Percentiles rank a stretch among this genome's conserved stretches.
Evolutionary conservation across 2,329 filamentous ascomycete species (phyloP).

Genomic region (Teratosphaeria zuluensis): DNA sequence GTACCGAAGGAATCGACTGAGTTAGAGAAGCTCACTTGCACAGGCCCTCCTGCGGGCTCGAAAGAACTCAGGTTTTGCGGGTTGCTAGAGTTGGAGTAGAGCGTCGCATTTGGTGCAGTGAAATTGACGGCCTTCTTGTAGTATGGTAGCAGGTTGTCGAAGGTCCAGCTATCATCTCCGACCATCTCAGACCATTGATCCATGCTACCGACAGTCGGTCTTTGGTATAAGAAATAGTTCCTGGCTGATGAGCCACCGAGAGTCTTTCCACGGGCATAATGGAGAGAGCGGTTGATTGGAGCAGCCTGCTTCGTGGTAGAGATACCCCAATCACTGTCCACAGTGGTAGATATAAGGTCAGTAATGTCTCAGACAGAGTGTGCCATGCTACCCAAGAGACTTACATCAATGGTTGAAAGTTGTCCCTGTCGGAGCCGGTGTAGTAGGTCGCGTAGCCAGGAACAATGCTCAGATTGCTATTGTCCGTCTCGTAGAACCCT

Average conservation of each 20-base stretch:
- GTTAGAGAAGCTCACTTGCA: conserved; percentile 25
- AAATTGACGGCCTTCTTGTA: conserved; percentile 17
- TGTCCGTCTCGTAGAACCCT: conserved; percentile 12
- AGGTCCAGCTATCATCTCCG: conserved; percentile 15
- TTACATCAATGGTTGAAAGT: conserved; percentile 10
- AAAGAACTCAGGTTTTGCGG: conserved; percentile 9
- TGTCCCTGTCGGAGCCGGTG: conserved; percentile 1
- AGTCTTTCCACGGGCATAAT: conserved; percentile 14
- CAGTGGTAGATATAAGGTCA: too few relatives aligned
- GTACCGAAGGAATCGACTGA: conserved; percentile 8
- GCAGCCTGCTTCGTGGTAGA: conserved; percentile 13
- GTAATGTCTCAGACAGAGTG: too few relatives aligned
- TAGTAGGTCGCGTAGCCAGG: conserved; percentile 10
- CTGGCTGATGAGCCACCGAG: conserved; percentile 16
- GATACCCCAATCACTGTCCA: conserved; percentile 6
- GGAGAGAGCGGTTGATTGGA: conserved; percentile 2
- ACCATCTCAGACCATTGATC: conserved; percentile 14
- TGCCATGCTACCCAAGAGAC: too few relatives aligned
- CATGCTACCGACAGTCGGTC: conserved; percentile 20
- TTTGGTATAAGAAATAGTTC: conserved; percentile 15
- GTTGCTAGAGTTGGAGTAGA: conserved; percentile 6
- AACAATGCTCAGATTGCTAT: conserved; percentile 12
- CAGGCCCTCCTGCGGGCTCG: conserved; percentile 15
- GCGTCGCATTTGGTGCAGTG: conserved; percentile 8
- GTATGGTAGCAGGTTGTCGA: conserved; percentile 19